Percentiles rank a stretch among this genome's conserved stretches.
Conservation (phyloP, 2,329 filamentous ascomycete species). For the Penicillium sp. region DNA sequence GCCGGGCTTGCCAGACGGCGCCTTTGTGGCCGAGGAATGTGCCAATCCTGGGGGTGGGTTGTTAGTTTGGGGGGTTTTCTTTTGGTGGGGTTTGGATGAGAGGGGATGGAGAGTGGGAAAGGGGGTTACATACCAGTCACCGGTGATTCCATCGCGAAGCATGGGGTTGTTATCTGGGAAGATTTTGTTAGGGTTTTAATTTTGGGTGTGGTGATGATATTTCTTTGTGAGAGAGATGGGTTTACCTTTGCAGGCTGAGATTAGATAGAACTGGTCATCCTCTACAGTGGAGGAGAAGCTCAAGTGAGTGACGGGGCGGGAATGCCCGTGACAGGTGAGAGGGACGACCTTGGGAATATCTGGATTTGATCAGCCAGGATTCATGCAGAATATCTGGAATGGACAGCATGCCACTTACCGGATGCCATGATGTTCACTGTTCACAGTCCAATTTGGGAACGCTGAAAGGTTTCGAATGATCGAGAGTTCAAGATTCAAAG, state of each 20-base stretch:
- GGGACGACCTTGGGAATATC: conserved; percentile 72
- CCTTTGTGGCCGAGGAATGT: conserved; percentile 99
- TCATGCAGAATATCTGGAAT: not conserved
- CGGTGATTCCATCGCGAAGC: conserved; percentile 94
- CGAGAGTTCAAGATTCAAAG: not conserved
- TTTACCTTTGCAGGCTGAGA: conserved; percentile 90
- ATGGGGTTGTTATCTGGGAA: conserved; percentile 90
- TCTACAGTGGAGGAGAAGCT: conserved; percentile 85
- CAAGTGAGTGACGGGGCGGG: conserved; percentile 87
- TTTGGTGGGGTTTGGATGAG: conserved; percentile 1
- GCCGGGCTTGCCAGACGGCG: conserved; percentile 92
- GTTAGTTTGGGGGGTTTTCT: not conserved
- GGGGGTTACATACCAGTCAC: conserved; percentile 72
- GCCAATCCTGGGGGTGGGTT: conserved; percentile 69
- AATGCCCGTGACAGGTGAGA: conserved; percentile 92
- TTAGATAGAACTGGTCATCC: conserved; percentile 86
- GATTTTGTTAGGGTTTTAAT: conserved; percentile 14
- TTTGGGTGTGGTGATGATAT: not conserved
- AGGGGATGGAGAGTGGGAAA: not conserved
- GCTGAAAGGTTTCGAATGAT: not conserved
- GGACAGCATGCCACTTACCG: conserved; percentile 21
- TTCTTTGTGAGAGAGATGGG: not conserved
- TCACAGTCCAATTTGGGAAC: not conserved
- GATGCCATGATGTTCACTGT: conserved; percentile 24
- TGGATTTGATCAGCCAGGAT: conserved; percentile 22